These are phyloP conservation scores for Cinnamomum chago DNA, from an alignment of 164 flowering plant genomes.

Conservation along the genomic window DNA sequence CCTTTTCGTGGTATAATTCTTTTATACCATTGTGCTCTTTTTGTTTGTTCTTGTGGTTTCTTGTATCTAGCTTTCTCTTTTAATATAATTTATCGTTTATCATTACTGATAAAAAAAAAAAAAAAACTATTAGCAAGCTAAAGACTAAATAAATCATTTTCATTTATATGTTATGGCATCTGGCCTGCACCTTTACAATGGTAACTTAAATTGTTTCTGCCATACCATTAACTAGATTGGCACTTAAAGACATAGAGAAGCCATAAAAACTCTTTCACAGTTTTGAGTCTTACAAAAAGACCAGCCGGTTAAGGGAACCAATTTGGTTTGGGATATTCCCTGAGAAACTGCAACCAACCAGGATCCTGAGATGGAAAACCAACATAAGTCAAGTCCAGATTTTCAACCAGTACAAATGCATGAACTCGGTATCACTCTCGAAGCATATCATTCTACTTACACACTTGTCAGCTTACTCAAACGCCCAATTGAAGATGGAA, in stretches of 20 bases:
- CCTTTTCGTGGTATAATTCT: too few species aligned
- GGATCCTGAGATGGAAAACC: constrained; percentile 44
- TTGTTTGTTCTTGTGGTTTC: too few species aligned
- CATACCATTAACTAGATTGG: neutral
- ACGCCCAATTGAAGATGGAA: constrained; percentile 56
- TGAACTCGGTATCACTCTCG: neutral
- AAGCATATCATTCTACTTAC: neutral
- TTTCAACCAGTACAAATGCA: neutral
- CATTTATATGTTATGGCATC: too few species aligned
- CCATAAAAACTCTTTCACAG: neutral
- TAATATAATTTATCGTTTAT: too few species aligned
- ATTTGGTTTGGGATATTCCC: constrained; percentile 67
- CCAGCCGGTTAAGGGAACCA: constrained; percentile 55
- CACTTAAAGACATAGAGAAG: neutral
- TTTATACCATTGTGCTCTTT: too few species aligned
- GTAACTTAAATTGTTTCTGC: neutral
- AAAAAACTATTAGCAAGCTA: too few species aligned
- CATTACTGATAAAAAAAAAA: too few species aligned
- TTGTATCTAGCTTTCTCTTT: too few species aligned
- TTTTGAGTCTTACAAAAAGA: constrained; percentile 62
- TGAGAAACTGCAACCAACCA: constrained; percentile 75
- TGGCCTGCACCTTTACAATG: too few species aligned
- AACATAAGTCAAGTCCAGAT: neutral
- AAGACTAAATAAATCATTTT: too few species aligned
- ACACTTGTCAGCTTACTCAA: constrained; percentile 8